Percentiles rank a stretch among this genome's conserved stretches.
Evolutionary conservation across 192 early-diverging fungal genomes (phyloP).

Genomic region (Coemansia sp.): DNA sequence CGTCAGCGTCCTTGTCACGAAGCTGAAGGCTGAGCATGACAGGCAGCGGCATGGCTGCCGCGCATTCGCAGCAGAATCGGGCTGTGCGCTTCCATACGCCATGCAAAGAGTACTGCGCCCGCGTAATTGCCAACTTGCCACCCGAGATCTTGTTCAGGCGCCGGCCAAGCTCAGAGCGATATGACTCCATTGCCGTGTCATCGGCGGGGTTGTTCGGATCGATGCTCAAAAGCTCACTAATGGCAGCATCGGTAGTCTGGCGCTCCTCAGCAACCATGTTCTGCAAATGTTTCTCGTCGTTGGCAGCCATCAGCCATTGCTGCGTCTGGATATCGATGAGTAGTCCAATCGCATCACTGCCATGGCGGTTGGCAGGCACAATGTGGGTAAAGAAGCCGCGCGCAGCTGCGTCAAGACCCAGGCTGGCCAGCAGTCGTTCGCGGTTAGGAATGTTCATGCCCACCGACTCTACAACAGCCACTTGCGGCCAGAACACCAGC

Average conservation of each 20-base stretch:
- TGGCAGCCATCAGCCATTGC: conserved; percentile 38
- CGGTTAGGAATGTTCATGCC: conserved; percentile 30
- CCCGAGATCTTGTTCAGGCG: conserved; percentile 47
- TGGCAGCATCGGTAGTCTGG: conserved; percentile 9
- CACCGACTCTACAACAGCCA: conserved; percentile 15
- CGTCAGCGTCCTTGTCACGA: background rate
- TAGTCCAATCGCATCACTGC: conserved; percentile 17
- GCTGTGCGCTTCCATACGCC: conserved; percentile 14
- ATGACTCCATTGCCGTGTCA: conserved; percentile 7
- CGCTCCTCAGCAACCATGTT: conserved; percentile 26
- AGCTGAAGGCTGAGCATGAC: background rate
- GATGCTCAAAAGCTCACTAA: conserved; percentile 21
- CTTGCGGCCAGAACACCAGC: conserved; percentile 34
- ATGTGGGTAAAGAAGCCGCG: conserved; percentile 30
- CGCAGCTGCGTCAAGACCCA: conserved; percentile 26
- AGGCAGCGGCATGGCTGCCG: conserved; percentile 3
- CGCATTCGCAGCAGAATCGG: conserved; percentile 22
- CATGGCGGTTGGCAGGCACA: conserved; percentile 29
- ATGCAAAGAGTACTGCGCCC: conserved; percentile 20
- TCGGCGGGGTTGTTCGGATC: background rate
- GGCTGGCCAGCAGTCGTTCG: conserved; percentile 24
- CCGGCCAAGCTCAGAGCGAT: conserved; percentile 23
- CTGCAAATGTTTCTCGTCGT: conserved; percentile 37
- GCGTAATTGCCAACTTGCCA: conserved; percentile 26
- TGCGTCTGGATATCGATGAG: conserved; percentile 51